Evolutionary conservation across 495 filamentous ascomycete species (phyloP).

Genomic region (Arthonia radiata): DNA sequence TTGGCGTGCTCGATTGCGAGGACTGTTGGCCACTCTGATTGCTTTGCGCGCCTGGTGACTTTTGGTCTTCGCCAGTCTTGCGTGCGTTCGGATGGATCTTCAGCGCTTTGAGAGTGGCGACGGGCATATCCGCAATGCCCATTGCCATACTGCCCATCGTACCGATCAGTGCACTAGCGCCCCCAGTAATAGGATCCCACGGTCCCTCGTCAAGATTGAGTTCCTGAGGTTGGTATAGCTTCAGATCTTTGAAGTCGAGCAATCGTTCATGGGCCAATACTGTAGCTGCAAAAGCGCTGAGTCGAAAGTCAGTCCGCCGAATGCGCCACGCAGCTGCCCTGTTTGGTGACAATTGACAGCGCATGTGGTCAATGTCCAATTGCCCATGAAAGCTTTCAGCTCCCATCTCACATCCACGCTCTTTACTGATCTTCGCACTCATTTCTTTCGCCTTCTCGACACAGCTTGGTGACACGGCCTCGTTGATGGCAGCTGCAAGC

Average conservation of each 20-base stretch:
- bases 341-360: slow-evolving; percentile 38
- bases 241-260: slow-evolving; percentile 36
- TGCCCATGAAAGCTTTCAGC: slow-evolving; percentile 45
- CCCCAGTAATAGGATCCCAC: slow-evolving; percentile 1
- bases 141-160: slow-evolving; percentile 51
- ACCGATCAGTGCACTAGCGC: slow-evolving; percentile 44
- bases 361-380: slow-evolving; percentile 30
- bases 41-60: no score
- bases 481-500: slow-evolving; percentile 34
- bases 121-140: slow-evolving; percentile 61
- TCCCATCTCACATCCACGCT: slow-evolving; percentile 37
- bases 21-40: no score
- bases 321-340: slow-evolving; percentile 48
- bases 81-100: slow-evolving; percentile 25
- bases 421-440: slow-evolving; percentile 32
- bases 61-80: slow-evolving; percentile 1
- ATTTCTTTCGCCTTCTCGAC: slow-evolving; percentile 30
- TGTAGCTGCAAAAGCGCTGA: slow-evolving; percentile 46
- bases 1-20: no score
- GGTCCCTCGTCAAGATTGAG: not conserved
- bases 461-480: slow-evolving; percentile 30
- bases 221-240: no score
- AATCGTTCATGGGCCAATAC: slow-evolving; percentile 34
- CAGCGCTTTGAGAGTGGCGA: slow-evolving; percentile 29
- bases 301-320: slow-evolving; percentile 29